Evolutionary conservation across 257 asterid genomes (phyloP), one percentile per base, ranked within the genome.

Genomic region (Dorcoceras hygrometricum): DNA sequence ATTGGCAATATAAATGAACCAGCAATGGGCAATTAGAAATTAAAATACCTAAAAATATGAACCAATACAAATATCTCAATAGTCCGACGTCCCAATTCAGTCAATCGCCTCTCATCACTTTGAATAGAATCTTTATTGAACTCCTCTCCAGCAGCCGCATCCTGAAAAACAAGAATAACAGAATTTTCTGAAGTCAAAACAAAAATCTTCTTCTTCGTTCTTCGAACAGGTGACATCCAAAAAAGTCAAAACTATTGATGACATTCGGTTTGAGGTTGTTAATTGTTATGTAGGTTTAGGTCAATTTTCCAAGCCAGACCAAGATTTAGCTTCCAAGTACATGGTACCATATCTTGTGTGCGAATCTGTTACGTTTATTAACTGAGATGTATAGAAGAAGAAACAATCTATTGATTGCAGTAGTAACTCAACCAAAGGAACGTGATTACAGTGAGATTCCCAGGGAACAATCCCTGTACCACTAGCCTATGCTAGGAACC

Each of bases 21-120:
- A 62, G 18, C 8, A 28, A 22, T 23, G 5, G 59, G 43, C 27
- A 22, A 20, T 18, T 31, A 43, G 29, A 50, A 23, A 64, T 63
- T 3, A 31, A 43, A 36, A 43, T 81, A 90, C 99, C 96, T 94
- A 82, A 88, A 94, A 64, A 94, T 84, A 71, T 94, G 95, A 66
- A 86, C 89, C 23, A 94, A 81, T 68, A 88, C 85, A 73, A 88
- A 88, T 75, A 87, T 86, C 80, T 94, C 99, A 67, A 94, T 86
- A 67, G 99, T 94, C 66, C 96, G 87, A 36, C 97, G 91, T 65
- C 99, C 99, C 76, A 94, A 81, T 77, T 88, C 96, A 76, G 97
- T 88, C 51, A 94, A 89, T 59, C 97, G 83, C 79, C 95, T 88
- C 86, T 91, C 96, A 57, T 88, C 98, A 32, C 89, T 84, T 65